Evolutionary conservation across 495 filamentous ascomycete species (phyloP), one percentile per base, ranked within the genome.

Genomic region (Hypoxylon subgilvum): DNA sequence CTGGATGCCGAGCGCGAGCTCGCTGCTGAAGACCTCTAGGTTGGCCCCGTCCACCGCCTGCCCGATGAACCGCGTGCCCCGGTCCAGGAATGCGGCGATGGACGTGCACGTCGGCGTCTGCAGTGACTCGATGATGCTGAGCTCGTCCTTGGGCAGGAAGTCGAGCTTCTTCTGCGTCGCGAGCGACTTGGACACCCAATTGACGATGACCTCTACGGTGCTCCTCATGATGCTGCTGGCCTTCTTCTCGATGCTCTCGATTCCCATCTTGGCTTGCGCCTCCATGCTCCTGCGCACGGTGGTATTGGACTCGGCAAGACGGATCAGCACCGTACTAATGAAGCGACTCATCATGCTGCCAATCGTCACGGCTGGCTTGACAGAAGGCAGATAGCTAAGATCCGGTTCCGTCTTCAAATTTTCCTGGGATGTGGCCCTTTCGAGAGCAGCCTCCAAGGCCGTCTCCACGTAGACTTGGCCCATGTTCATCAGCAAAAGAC

Each of bases 381-480:
- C 79, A 18, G 84, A 82, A 27, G 84, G 82, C 30, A 99, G 79
- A 71, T 96, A 96, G 9, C 79, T 80, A 30, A 99, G 79, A 72
- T 97, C 94, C 2, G 95, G 95, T 66, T 97, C 95, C 10, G 76
- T 83, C 66, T 90, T 96, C 12, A 79, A 71, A 44, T 79, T 82
- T 67, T 96, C 90, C 66, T 94, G 90, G 3, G 87, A 79, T 9
- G 84, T 79, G 47, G 90, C 87, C 43, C 79, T 75, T 66, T 96
- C 91, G 40, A 87, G 78, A 32, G 88, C 89, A 50, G 92, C 90
- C 65, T 97, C 94, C 4, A 99, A 82, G 23, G 89, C 90, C 2
- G 96, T 93, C 66, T 99, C 95, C 22, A 99, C 78, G 66, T 97
- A 99, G 30, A 92, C 88, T 63, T 95, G 91, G 44, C 90, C 92